Conservation (phyloP, 106 monocot genomes). For the Dendrobium huoshanense region DNA sequence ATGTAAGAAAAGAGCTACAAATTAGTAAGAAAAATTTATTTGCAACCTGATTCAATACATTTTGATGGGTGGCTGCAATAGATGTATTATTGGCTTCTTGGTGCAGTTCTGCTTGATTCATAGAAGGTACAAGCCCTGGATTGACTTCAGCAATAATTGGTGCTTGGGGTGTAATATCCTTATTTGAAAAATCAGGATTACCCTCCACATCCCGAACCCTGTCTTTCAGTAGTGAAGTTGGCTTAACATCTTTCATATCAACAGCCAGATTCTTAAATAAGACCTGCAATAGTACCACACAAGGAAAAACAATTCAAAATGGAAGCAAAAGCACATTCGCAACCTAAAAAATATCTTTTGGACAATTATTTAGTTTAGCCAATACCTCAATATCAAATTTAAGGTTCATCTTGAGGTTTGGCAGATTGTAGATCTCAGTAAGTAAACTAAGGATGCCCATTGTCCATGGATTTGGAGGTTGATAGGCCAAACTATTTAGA, state of each 20-base stretch:
- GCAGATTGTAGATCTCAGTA: constrained; percentile 85
- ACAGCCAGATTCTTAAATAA: constrained; percentile 90
- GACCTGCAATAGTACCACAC: constrained; percentile 36
- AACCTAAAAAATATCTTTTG: not conserved
- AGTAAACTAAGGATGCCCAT: constrained; percentile 97
- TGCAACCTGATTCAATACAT: constrained; percentile 49
- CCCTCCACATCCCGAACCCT: constrained; percentile 80
- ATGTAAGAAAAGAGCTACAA: not conserved
- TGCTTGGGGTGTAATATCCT: constrained; percentile 61
- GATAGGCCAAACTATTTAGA: constrained; percentile 86
- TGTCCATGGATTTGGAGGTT: constrained; percentile 99
- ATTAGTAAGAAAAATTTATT: not conserved
- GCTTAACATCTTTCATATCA: constrained; percentile 92
- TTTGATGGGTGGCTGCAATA: constrained; percentile 46
- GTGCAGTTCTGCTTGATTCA: constrained; percentile 61
- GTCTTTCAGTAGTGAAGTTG: constrained; percentile 82
- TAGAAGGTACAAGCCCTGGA: constrained; percentile 30
- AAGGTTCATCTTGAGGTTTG: constrained; percentile 97
- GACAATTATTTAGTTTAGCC: not conserved
- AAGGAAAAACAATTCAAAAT: not conserved
- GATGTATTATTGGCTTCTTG: constrained; percentile 49
- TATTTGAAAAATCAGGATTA: constrained; percentile 95
- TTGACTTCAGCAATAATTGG: constrained; percentile 50
- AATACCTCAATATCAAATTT: constrained; percentile 98
- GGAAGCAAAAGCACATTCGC: not conserved